phyloP scores from a whole-genome alignment of 1,284 basidiomycete genomes.

The Grifola frondosa region DNA sequence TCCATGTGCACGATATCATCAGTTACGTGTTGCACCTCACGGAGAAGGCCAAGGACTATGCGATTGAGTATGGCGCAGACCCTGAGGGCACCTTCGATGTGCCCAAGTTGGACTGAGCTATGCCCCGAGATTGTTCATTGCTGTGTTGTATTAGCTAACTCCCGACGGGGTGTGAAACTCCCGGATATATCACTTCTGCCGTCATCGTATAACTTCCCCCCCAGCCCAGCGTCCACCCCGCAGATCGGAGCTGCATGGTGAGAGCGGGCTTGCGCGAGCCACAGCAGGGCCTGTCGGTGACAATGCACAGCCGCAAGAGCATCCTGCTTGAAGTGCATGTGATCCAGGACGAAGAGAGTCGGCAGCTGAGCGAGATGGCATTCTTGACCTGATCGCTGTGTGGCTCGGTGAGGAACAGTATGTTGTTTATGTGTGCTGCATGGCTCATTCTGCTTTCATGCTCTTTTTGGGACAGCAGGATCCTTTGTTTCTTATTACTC shows the following conservation, averaged over 20 bases:
- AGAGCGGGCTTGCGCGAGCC: conserved; percentile 19
- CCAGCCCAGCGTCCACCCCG: too few species aligned
- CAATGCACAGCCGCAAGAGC: conserved; percentile 54
- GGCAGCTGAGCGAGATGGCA: conserved; percentile 67
- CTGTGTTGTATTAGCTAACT: too few species aligned
- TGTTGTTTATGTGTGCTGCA: too few species aligned
- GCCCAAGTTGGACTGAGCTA: conserved; percentile 40
- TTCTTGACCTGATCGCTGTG: conserved; percentile 53
- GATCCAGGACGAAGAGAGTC: conserved; percentile 65
- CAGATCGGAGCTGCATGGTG: conserved; percentile 10
- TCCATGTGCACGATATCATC: conserved; percentile 51
- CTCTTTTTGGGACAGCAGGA: too few species aligned
- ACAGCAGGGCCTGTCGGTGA: conserved; percentile 50
- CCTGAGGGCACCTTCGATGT: conserved; percentile 48
- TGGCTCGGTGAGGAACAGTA: too few species aligned
- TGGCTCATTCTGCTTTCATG: too few species aligned
- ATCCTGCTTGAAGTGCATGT: conserved; percentile 49
- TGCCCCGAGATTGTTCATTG: too few species aligned
- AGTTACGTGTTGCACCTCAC: conserved; percentile 54
- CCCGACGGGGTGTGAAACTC: too few species aligned
- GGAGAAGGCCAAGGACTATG: conserved; percentile 55
- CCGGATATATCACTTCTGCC: too few species aligned
- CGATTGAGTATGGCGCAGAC: conserved; percentile 53
- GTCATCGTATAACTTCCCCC: too few species aligned
- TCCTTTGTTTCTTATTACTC: too few species aligned